Base-by-base conservation (phyloP, 306 rosid genomes). In the Corylus americana region DNA sequence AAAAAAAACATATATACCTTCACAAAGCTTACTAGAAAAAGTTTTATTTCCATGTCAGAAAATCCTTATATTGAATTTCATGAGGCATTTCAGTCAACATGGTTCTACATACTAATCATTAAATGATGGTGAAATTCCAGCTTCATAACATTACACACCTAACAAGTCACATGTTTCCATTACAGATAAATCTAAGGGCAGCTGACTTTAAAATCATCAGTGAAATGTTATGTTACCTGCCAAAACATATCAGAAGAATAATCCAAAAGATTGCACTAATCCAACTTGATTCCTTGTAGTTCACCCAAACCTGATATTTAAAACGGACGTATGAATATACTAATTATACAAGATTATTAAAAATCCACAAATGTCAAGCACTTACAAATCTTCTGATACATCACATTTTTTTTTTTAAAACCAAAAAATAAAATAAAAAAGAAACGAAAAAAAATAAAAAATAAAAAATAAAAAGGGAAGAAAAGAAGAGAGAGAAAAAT, bases 231-330 rank as follows among this genome's bases (percentile, higher is more conserved):
- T n/a, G 82, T 63, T 83, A 94, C 98, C 98, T 92, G 86, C 97
- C 97, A 63, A 92, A 88, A 76, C 84, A 85, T 80, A 94, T 83
- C 88, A 91, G 74, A 4, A 91, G 84, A 74, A 87, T 50, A 79
- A 91, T 89, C 97, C 98, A 94, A 8, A 87, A 14, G 75, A 85
- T 77, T 29, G 91, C 89, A 57, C 44, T 77, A 78, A 88, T 72
- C 92, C 91, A 92, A 22, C 86, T 80, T 67, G 89, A 86, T 86
- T 91, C 96, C 83, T 90, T 92, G 85, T 94, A 92, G 69, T 85
- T 86, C 50, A 94, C 89, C 98, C 98, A 94, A 49, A 88, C 93
- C 98, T 94, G 89, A 63, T 67, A 84, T 82, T 77, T 76, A 51
- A 70, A 16, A 50, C 29, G 49, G 57, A 50, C 74, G 70, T 61